A percentile compares a stretch with the other conserved stretches of the same genome.
phyloP scores from a whole-genome alignment of 129 eudicot genomes.

The Pittosporum tobira region DNA sequence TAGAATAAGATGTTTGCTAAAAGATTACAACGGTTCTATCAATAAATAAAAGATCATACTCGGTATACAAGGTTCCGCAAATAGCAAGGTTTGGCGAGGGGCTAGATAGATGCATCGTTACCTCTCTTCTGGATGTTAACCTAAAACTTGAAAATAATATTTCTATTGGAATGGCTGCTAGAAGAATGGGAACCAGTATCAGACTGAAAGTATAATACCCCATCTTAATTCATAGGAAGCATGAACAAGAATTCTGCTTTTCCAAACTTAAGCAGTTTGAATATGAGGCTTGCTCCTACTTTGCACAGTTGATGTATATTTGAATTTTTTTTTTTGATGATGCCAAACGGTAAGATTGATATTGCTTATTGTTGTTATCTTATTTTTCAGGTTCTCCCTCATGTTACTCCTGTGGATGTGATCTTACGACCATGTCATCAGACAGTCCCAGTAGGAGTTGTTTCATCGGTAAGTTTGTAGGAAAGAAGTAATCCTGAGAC shows the following conservation, averaged over 20 bases:
- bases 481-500: background rate
- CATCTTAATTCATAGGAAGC: background rate
- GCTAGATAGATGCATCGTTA: too few species aligned
- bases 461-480: constrained; percentile 53
- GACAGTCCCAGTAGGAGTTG: constrained; percentile 67
- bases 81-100: too few species aligned
- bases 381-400: constrained; percentile 65
- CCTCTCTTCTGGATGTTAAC: too few species aligned
- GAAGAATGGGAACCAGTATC: background rate
- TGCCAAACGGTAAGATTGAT: background rate
- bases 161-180: background rate
- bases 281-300: too few species aligned
- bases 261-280: too few species aligned
- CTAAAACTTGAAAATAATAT: too few species aligned
- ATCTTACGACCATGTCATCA: constrained; percentile 65
- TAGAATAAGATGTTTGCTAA: background rate
- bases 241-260: too few species aligned
- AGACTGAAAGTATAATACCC: background rate
- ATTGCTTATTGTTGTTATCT: background rate
- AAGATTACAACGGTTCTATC: too few species aligned
- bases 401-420: constrained; percentile 61
- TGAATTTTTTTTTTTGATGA: background rate
- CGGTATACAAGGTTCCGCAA: too few species aligned
- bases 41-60: too few species aligned
- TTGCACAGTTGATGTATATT: background rate